phyloP scores from a whole-genome alignment of 768 basidiomycete genomes.

The Glaciozyma martinii region DNA sequence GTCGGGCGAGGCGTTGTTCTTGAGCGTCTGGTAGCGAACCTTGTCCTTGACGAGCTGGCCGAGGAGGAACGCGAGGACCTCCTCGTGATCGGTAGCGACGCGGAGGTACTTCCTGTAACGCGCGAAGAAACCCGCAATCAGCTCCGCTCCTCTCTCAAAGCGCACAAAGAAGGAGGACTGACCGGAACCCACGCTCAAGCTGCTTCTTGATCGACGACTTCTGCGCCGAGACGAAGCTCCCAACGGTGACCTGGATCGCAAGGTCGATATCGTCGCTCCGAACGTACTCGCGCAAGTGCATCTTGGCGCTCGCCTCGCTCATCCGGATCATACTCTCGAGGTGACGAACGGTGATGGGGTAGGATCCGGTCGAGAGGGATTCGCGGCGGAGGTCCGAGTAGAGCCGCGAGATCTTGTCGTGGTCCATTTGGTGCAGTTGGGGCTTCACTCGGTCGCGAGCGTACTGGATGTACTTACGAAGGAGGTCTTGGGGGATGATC shows the following conservation, averaged over 20 bases:
- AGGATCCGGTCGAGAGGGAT: conserved; percentile 94
- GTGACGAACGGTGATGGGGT: conserved; percentile 95
- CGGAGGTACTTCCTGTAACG: conserved; percentile 95
- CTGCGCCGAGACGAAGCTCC: conserved; percentile 90
- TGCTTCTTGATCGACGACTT: conserved; percentile 99
- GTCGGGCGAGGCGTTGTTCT: conserved; percentile 67
- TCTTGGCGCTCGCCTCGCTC: conserved; percentile 96
- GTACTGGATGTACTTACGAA: conserved; percentile 99
- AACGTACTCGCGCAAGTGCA: conserved; percentile 93
- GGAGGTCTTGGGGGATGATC: conserved; percentile 93
- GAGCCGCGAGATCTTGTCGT: conserved; percentile 85
- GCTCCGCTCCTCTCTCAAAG: neutral
- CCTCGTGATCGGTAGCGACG: conserved; percentile 90
- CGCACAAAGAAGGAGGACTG: neutral
- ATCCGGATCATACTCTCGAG: conserved; percentile 99
- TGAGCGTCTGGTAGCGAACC: conserved; percentile 70
- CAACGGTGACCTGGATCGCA: conserved; percentile 89
- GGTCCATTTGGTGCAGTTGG: conserved; percentile 88
- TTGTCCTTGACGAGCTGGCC: conserved; percentile 69
- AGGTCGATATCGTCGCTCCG: conserved; percentile 92
- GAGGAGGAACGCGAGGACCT: conserved; percentile 84
- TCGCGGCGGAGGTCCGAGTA: conserved; percentile 94
- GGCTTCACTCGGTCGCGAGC: conserved; percentile 86
- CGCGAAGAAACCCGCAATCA: conserved; percentile 44
- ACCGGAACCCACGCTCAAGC: conserved; percentile 68